Evolutionary conservation across 2,329 filamentous ascomycete genomes (phyloP).

Genomic region (Ophiostoma angusticollis): DNA sequence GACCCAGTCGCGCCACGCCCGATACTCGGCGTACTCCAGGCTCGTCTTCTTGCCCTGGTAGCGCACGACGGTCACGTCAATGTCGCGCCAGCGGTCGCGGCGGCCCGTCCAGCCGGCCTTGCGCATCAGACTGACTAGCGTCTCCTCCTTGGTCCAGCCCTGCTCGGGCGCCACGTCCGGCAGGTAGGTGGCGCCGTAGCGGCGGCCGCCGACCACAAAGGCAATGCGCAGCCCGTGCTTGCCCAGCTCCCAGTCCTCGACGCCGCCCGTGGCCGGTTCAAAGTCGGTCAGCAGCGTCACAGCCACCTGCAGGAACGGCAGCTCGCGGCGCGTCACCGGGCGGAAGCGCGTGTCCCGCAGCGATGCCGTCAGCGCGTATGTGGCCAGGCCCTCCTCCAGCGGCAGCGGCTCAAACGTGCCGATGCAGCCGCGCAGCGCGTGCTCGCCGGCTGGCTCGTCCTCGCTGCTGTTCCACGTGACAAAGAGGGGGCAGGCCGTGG

Average conservation of each 20-base stretch:
- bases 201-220: constrained; percentile 60
- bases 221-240: constrained; percentile 77
- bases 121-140: constrained; percentile 75
- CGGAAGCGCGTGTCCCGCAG: constrained; percentile 50
- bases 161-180: constrained; percentile 87
- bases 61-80: constrained; percentile 65
- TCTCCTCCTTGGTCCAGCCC: constrained; percentile 90
- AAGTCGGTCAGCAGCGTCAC: constrained; percentile 82
- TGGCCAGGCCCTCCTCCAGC: constrained; percentile 58
- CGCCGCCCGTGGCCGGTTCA: constrained; percentile 51
- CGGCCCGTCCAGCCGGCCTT: constrained; percentile 89
- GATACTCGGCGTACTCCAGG: constrained; percentile 60
- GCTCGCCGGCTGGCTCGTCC: constrained; percentile 40
- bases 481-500: constrained; percentile 61
- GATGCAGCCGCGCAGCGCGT: constrained; percentile 80
- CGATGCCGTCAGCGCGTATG: constrained; percentile 72
- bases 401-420: constrained; percentile 78
- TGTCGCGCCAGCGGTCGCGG: constrained; percentile 64
- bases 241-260: constrained; percentile 78
- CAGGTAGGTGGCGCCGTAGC: constrained; percentile 72
- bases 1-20: constrained; percentile 67
- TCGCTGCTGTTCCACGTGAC: constrained; percentile 80
- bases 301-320: constrained; percentile 47
- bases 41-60: constrained; percentile 77
- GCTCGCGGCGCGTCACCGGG: constrained; percentile 39